Percentiles rank a stretch among this genome's conserved stretches.
Evolutionary conservation across 1,284 basidiomycete species (phyloP).

Genomic region (Ganoderma lingzhi): DNA sequence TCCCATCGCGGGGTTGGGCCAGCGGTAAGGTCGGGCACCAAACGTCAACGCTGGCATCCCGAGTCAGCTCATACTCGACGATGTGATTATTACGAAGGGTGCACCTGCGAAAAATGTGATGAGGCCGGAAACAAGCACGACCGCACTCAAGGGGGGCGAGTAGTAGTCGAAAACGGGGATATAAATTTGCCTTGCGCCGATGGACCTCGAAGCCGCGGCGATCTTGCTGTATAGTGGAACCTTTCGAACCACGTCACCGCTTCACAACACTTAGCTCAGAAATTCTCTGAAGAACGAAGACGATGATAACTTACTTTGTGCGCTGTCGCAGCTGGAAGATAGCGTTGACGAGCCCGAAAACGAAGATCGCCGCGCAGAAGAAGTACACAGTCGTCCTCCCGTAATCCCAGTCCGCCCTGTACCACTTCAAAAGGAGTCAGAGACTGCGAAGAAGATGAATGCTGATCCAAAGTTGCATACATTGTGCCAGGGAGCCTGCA

Average conservation of each 20-base stretch:
- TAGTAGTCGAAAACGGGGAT: constrained; percentile 38
- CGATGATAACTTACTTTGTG: constrained; percentile 1
- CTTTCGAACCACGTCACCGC: neutral
- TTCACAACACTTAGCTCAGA: neutral
- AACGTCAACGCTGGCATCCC: constrained; percentile 40
- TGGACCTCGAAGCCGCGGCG: constrained; percentile 37
- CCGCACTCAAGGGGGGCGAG: constrained; percentile 44
- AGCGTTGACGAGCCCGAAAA: constrained; percentile 23
- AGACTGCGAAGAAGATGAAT: neutral
- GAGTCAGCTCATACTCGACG: neutral
- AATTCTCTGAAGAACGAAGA: neutral
- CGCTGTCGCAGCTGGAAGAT: constrained; percentile 13
- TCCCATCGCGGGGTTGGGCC: constrained; percentile 45
- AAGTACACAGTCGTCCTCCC: constrained; percentile 42
- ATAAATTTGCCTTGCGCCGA: constrained; percentile 39
- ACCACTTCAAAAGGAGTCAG: constrained; percentile 33
- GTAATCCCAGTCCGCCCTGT: constrained; percentile 45
- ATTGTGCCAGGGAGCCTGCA: constrained; percentile 29
- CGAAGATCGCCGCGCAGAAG: constrained; percentile 40
- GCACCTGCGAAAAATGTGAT: constrained; percentile 44
- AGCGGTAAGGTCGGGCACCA: constrained; percentile 45
- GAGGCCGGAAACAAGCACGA: constrained; percentile 41
- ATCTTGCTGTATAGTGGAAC: constrained; percentile 29
- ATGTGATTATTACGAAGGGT: neutral
- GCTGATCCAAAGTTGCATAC: constrained; percentile 23